Evolutionary conservation across 805 yeast genomes (phyloP), one percentile per base, ranked within the genome.

Genomic region (Starmerella stellata): DNA sequence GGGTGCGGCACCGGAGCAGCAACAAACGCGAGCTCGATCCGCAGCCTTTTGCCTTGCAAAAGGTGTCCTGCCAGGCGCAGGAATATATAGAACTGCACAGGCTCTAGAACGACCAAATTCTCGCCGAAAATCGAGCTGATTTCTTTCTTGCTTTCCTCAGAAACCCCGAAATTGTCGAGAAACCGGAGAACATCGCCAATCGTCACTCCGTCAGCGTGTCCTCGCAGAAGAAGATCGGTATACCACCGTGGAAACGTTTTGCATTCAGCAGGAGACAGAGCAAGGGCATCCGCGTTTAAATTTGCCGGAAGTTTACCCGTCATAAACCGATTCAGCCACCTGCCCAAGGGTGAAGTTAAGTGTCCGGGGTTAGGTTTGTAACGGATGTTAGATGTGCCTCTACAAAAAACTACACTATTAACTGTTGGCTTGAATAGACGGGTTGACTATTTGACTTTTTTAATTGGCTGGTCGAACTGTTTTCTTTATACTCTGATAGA

Each of bases 191-290:
- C 79, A 54, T 90, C 96, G 9, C 65, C 68, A 44, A 87, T 60
- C 3, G 74, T 65, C 5, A 87, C 73, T 43, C 75, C 66, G 32
- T 74, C 67, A 29, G 74, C 74, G 44, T 52, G 58, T 45, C 78
- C 77, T 38, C 85, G 69, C 34, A 78, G 66, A 28, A 78, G 68
- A 24, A 87, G 72, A 52, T 81, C 85, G 47, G 82, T 77, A 56
- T 85, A 87, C 98, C 98, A 87, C 47, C 95, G 65, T 48, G 87
- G 70, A 57, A 87, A 87, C 1, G 95, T 78, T 50, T 76, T 72
- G 11, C 74, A 69, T 57, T 87, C 98, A 40, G 77, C 78, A 16
- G 67, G 66, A 0, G 93, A 69, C 34, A 87, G 65, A 41, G 81
- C 81, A 43, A 57, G 51, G 39, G 51, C 48, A 43, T 55, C 60